Evolutionary conservation across 2,329 filamentous ascomycete genomes (phyloP).

Genomic region (Trichoderma pleuroti): DNA sequence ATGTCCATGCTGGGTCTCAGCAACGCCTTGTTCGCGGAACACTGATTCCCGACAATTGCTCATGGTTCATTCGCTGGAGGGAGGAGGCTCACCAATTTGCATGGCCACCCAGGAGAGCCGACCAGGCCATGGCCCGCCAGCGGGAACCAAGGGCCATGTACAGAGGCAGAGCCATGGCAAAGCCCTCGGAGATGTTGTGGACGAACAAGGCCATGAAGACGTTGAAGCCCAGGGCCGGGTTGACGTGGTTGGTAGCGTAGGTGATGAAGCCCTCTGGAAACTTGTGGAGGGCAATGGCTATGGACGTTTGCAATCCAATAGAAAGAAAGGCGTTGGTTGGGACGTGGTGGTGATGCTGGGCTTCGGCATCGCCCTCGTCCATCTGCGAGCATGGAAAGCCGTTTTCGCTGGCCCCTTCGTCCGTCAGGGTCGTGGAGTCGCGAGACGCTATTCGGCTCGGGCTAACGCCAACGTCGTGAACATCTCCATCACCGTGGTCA

Average conservation of each 20-base stretch:
- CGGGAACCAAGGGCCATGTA: constrained; percentile 86
- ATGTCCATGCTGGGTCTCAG: constrained; percentile 86
- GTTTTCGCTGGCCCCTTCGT: constrained; percentile 24
- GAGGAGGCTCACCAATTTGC: not conserved
- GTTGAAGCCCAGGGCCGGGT: constrained; percentile 79
- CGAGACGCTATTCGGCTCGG: constrained; percentile 40
- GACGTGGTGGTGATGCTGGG: constrained; percentile 85
- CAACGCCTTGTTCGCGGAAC: constrained; percentile 71
- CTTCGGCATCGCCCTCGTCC: constrained; percentile 44
- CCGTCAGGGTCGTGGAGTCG: constrained; percentile 31
- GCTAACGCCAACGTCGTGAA: constrained; percentile 30
- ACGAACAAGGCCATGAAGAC: constrained; percentile 96
- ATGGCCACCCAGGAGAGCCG: constrained; percentile 60
- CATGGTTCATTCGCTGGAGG: not conserved
- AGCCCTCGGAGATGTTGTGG: constrained; percentile 97
- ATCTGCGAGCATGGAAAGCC: constrained; percentile 28
- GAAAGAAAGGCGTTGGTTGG: constrained; percentile 89
- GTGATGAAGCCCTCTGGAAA: constrained; percentile 86
- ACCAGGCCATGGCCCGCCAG: constrained; percentile 78
- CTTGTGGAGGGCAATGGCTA: constrained; percentile 94
- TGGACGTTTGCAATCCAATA: constrained; percentile 91
- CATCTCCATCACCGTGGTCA: constrained; percentile 28
- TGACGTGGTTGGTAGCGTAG: constrained; percentile 95
- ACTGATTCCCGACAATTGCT: constrained; percentile 28
- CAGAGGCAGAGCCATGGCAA: constrained; percentile 86